Conservation (phyloP, 768 basidiomycete genomes). For the Psilocybe subaeruginosa region DNA sequence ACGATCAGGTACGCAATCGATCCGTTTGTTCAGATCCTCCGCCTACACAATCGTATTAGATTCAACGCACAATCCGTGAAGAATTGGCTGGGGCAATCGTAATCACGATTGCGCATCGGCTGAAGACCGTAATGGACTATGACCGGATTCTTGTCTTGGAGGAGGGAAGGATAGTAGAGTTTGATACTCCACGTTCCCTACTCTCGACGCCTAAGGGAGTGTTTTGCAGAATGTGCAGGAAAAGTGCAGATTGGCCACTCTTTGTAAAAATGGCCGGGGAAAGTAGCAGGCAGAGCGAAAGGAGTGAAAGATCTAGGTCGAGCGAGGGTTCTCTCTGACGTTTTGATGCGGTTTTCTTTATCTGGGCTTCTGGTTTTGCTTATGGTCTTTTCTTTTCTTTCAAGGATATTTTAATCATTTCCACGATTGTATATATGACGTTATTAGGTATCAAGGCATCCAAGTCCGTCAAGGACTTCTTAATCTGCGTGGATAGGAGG, state of each 20-base stretch:
- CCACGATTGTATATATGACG: neutral
- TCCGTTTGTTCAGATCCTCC: neutral
- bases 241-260: slow-evolving; percentile 57
- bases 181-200: slow-evolving; percentile 64
- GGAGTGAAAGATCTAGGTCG: slow-evolving; percentile 16
- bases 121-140: slow-evolving; percentile 79
- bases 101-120: slow-evolving; percentile 82
- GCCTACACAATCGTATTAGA: slow-evolving; percentile 36
- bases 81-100: slow-evolving; percentile 74
- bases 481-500: neutral
- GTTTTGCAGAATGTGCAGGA: slow-evolving; percentile 71
- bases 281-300: slow-evolving; percentile 8
- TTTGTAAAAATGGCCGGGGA: slow-evolving; percentile 29
- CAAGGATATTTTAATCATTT: neutral
- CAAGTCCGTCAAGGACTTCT: neutral
- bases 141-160: slow-evolving; percentile 76
- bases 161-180: slow-evolving; percentile 74
- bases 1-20: slow-evolving; percentile 54
- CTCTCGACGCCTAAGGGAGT: slow-evolving; percentile 54
- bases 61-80: slow-evolving; percentile 74
- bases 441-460: neutral
- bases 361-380: neutral
- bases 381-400: neutral
- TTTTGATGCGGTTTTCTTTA: neutral
- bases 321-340: slow-evolving; percentile 5